Evolutionary conservation across 2,329 filamentous ascomycete species (phyloP).

Genomic region (Aspergillus ochraceoroseus): DNA sequence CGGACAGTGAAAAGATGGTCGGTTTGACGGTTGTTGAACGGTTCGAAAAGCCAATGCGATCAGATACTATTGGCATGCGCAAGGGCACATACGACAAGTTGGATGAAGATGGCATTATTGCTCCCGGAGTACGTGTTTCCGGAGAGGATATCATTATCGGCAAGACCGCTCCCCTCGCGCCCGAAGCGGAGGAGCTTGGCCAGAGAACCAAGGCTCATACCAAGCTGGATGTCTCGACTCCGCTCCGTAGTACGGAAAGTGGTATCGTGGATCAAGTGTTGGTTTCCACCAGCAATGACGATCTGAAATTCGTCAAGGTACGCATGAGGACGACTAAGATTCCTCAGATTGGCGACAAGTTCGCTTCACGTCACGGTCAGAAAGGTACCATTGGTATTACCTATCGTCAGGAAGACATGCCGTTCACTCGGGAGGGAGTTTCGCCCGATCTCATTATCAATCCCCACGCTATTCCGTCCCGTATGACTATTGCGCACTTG

Average conservation of each 20-base stretch:
- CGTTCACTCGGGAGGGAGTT: constrained; percentile 86
- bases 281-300: constrained; percentile 90
- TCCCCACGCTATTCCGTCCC: constrained; percentile 97
- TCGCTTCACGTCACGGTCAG: constrained; percentile 97
- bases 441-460: constrained; percentile 98
- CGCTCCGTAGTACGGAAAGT: constrained; percentile 89
- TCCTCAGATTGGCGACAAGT: constrained; percentile 98
- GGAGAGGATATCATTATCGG: constrained; percentile 99
- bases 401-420: constrained; percentile 97
- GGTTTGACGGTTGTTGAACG: constrained; percentile 88
- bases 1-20: constrained; percentile 92
- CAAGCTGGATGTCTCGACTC: constrained; percentile 93
- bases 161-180: constrained; percentile 91
- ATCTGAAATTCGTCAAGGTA: constrained; percentile 93
- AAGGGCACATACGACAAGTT: constrained; percentile 96
- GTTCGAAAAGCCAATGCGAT: constrained; percentile 90
- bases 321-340: constrained; percentile 96
- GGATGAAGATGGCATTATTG: constrained; percentile 91
- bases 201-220: constrained; percentile 85
- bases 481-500: constrained; percentile 99
- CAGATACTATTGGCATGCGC: constrained; percentile 85
- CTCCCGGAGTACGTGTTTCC: constrained; percentile 87
- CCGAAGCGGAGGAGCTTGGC: constrained; percentile 88
- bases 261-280: constrained; percentile 94
- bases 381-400: constrained; percentile 99